These are phyloP conservation scores for Trifolium subterraneum DNA, from an alignment of 306 rosid species.

Conservation along the genomic window DNA sequence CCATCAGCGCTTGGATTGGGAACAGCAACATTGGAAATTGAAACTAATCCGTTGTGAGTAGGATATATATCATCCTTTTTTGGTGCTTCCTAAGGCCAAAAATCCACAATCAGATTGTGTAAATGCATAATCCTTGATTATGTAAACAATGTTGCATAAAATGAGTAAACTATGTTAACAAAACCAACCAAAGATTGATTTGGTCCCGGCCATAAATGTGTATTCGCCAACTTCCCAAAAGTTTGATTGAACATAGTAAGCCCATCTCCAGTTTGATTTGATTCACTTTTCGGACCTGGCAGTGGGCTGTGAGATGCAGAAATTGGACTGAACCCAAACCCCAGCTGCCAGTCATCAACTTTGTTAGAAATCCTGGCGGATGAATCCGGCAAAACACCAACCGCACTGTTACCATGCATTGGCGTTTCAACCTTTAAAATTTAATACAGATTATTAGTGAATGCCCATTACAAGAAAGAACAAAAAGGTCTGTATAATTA, in stretches of 20 bases:
- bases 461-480: background rate
- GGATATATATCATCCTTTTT: constrained; percentile 44
- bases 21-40: constrained; percentile 5
- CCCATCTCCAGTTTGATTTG: constrained; percentile 38
- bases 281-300: constrained; percentile 41
- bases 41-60: background rate
- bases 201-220: constrained; percentile 51
- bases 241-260: constrained; percentile 34
- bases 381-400: constrained; percentile 43
- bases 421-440: constrained; percentile 53
- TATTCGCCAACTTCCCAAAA: constrained; percentile 61
- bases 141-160: constrained; percentile 27
- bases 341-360: constrained; percentile 53
- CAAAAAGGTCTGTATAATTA: background rate
- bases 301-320: constrained; percentile 42
- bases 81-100: constrained; percentile 57
- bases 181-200: constrained; percentile 58
- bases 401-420: constrained; percentile 43
- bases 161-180: constrained; percentile 33
- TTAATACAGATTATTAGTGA: constrained; percentile 40
- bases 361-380: constrained; percentile 51
- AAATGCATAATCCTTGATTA: constrained; percentile 19
- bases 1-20: constrained; percentile 4
- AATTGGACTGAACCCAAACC: constrained; percentile 58
- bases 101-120: constrained; percentile 39